phyloP scores from a whole-genome alignment of 352 stramenopile genomes.

The Phytophthora citricola region DNA sequence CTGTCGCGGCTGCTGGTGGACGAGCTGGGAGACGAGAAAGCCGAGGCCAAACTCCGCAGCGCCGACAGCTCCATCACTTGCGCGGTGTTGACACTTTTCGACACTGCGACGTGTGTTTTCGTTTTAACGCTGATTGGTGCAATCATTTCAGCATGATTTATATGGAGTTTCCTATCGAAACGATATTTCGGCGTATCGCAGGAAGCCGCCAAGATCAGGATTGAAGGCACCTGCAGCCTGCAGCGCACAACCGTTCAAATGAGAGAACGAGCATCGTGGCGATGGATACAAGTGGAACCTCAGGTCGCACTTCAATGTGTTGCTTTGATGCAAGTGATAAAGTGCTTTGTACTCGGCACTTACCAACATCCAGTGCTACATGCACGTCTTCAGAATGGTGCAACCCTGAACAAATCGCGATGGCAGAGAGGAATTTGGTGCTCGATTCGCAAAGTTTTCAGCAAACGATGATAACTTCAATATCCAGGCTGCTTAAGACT shows the following conservation, averaged over 20 bases:
- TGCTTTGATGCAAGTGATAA: no score
- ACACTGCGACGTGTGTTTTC: slow-evolving; percentile 23
- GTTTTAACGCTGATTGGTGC: neutral
- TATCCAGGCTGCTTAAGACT: neutral
- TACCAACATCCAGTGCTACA: no score
- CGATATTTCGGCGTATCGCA: slow-evolving; percentile 6
- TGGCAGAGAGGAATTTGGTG: no score
- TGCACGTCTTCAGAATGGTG: no score
- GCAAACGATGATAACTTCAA: neutral
- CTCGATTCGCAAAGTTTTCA: neutral
- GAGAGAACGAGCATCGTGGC: neutral
- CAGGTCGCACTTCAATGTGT: no score
- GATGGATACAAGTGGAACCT: slow-evolving; percentile 11
- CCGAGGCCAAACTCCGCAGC: slow-evolving; percentile 8
- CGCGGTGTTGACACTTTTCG: slow-evolving; percentile 20
- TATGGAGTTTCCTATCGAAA: neutral
- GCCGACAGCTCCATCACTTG: slow-evolving; percentile 24
- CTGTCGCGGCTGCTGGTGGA: slow-evolving; percentile 33
- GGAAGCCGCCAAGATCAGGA: neutral
- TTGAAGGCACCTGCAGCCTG: neutral
- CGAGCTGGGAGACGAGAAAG: slow-evolving; percentile 30
- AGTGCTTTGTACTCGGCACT: no score
- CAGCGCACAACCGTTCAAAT: neutral
- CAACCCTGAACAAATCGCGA: no score
- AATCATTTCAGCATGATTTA: slow-evolving; percentile 5